phyloP scores from a whole-genome alignment of 495 filamentous ascomycete genomes.

The Thermothielavioides terrestris region DNA sequence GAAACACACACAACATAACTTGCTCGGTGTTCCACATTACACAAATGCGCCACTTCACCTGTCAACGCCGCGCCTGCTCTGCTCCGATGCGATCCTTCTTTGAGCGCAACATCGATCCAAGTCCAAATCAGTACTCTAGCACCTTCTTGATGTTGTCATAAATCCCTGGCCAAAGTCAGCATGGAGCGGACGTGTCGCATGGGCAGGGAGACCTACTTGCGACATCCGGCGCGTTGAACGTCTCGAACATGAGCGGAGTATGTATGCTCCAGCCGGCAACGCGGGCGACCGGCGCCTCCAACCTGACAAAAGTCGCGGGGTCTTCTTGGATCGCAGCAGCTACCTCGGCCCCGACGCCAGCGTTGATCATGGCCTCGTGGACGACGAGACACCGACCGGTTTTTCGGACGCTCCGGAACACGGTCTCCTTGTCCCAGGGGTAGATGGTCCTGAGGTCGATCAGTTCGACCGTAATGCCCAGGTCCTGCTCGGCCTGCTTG shows the following conservation, averaged over 20 bases:
- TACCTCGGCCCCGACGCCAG: slow-evolving; percentile 87
- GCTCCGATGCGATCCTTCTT: slow-evolving; percentile 3
- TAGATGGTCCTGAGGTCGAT: slow-evolving; percentile 90
- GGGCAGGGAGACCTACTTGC: slow-evolving; percentile 55
- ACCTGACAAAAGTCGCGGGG: slow-evolving; percentile 64
- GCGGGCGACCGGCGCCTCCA: slow-evolving; percentile 88
- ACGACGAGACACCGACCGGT: slow-evolving; percentile 88
- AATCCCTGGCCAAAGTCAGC: slow-evolving; percentile 37
- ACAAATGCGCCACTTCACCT: background rate
- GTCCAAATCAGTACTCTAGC: slow-evolving; percentile 30
- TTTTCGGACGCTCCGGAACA: slow-evolving; percentile 77
- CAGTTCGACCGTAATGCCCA: slow-evolving; percentile 74
- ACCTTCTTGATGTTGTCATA: slow-evolving; percentile 46
- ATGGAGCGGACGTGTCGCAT: background rate
- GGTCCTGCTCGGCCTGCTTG: slow-evolving; percentile 66
- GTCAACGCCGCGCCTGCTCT: slow-evolving; percentile 11
- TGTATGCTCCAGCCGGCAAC: slow-evolving; percentile 91
- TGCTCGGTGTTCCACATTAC: too few species aligned
- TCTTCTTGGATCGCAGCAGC: slow-evolving; percentile 86
- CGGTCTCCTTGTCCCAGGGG: slow-evolving; percentile 85
- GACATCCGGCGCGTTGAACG: slow-evolving; percentile 84
- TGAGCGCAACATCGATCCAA: background rate
- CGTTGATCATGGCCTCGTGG: slow-evolving; percentile 94
- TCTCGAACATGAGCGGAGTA: slow-evolving; percentile 73
- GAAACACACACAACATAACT: background rate